Evolutionary conservation across 1,139 yeast genomes (phyloP), one percentile per base, ranked within the genome.

Genomic region (Entelexis sorbosivorans): DNA sequence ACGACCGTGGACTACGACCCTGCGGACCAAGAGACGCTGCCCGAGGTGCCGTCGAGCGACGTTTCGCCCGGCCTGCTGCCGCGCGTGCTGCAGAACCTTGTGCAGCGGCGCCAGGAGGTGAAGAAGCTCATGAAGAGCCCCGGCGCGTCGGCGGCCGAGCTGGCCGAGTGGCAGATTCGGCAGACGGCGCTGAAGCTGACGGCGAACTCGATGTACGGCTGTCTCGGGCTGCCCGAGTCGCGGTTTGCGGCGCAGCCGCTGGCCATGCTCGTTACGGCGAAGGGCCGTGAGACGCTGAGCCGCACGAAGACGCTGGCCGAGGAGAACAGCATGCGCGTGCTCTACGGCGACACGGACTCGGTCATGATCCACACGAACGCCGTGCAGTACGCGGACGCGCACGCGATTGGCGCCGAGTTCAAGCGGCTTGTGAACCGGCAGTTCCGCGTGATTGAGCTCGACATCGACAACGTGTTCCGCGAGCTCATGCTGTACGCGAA

Each of bases 151-250:
- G 75, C 70, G 52, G 79, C 82, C 0, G 95, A 89, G 64, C 58
- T 53, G 34, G 64, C 69, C 0, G 73, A 69, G 52, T 88, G 84
- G 73, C 98, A 93, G 67, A 88, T 88, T 63, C 87, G 89, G 63
- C 98, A 93, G 67, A 95, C 85, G 64, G 98, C 98, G 0, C 76
- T 93, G 64, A 93, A 93, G 66, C 75, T 93, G 63, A 93, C 98
- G 2, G 99, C 99, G 19, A 93, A 93, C 68, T 91, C 98, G 31
- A 91, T 93, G 97, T 93, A 93, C 69, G 99, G 99, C 64, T 93
- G 98, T 76, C 76, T 93, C 61, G 99, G 98, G 58, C 89, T 82
- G 66, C 83, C 84, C 11, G 78, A 83, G 61, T 88, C 97, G 24
- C 77, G 98, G 62, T 93, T 93, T 66, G 91, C 89, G 64, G 99